Evolutionary conservation across 306 rosid genomes (phyloP).

Genomic region (Cicer pinnatifidum): DNA sequence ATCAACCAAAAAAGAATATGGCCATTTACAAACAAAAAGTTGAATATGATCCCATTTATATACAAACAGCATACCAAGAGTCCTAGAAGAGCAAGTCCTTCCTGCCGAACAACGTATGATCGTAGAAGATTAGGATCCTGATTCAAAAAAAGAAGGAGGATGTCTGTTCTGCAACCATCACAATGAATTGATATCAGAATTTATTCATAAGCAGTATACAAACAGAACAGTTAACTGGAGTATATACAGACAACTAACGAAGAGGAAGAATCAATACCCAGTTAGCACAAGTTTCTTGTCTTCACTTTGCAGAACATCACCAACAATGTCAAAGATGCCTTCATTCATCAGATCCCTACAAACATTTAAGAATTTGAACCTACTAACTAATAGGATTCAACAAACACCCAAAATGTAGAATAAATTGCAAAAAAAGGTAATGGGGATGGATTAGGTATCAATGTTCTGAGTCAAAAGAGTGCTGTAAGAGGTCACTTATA

Average conservation of each 20-base stretch:
- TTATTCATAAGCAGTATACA: slow-evolving; percentile 24
- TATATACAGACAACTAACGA: slow-evolving; percentile 38
- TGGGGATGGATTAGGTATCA: background rate
- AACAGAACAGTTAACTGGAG: slow-evolving; percentile 37
- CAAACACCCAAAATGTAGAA: slow-evolving; percentile 18
- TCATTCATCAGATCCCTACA: slow-evolving; percentile 93
- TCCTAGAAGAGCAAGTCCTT: slow-evolving; percentile 85
- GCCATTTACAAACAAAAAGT: slow-evolving; percentile 32
- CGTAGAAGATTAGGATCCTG: slow-evolving; percentile 97
- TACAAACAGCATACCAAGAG: slow-evolving; percentile 65
- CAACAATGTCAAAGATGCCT: slow-evolving; percentile 83
- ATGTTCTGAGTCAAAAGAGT: background rate
- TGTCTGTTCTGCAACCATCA: slow-evolving; percentile 97
- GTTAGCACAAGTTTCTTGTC: slow-evolving; percentile 87
- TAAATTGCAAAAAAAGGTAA: background rate
- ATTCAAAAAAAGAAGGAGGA: slow-evolving; percentile 93
- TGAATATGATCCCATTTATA: slow-evolving; percentile 29
- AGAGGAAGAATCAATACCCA: slow-evolving; percentile 69
- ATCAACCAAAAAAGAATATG: slow-evolving; percentile 27
- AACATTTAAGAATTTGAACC: slow-evolving; percentile 42
- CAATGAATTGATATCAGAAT: slow-evolving; percentile 56
- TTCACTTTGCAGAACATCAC: slow-evolving; percentile 75
- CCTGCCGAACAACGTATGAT: slow-evolving; percentile 85
- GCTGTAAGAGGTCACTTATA: background rate
- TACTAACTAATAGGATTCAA: slow-evolving; percentile 38